Evolutionary conservation across 768 basidiomycete species (phyloP).

Genomic region (Phlebiopsis gigantea): DNA sequence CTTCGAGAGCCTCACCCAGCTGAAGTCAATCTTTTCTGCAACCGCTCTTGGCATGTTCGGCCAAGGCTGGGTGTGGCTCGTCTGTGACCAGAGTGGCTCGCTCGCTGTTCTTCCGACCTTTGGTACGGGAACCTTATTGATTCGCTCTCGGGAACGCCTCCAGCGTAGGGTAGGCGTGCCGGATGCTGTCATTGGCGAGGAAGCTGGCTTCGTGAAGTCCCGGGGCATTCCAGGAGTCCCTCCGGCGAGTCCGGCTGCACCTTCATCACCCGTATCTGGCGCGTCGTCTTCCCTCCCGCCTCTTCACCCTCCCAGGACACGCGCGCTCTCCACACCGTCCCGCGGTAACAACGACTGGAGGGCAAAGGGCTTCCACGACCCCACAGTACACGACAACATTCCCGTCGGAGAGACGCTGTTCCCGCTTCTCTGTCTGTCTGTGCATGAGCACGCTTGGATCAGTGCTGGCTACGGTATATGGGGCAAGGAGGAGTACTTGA

Average conservation of each 20-base stretch:
- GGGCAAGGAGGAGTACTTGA: slow-evolving; percentile 86
- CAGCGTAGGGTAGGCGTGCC: not conserved
- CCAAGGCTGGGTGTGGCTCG: slow-evolving; percentile 86
- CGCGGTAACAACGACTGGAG: not conserved
- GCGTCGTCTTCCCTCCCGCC: slow-evolving; percentile 26
- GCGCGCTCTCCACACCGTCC: slow-evolving; percentile 25
- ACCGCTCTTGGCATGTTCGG: slow-evolving; percentile 75
- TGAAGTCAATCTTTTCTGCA: slow-evolving; percentile 74
- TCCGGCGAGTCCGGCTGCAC: not conserved
- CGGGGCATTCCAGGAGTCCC: slow-evolving; percentile 9
- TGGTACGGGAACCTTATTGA: slow-evolving; percentile 83
- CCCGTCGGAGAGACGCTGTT: slow-evolving; percentile 33
- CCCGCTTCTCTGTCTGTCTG: slow-evolving; percentile 74
- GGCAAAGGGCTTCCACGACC: not conserved
- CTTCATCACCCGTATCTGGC: slow-evolving; percentile 34
- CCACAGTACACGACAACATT: not conserved
- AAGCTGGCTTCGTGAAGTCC: not conserved
- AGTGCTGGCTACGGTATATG: slow-evolving; percentile 81
- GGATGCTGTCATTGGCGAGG: slow-evolving; percentile 8
- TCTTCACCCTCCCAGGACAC: slow-evolving; percentile 25
- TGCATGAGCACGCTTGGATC: slow-evolving; percentile 87
- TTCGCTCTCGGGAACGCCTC: slow-evolving; percentile 29
- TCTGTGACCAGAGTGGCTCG: slow-evolving; percentile 56
- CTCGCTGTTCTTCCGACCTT: slow-evolving; percentile 81
- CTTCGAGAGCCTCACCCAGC: slow-evolving; percentile 58